Evolutionary conservation across 2,329 filamentous ascomycete genomes (phyloP), one percentile per base, ranked within the genome.

Genomic region (Cercospora berteroae): DNA sequence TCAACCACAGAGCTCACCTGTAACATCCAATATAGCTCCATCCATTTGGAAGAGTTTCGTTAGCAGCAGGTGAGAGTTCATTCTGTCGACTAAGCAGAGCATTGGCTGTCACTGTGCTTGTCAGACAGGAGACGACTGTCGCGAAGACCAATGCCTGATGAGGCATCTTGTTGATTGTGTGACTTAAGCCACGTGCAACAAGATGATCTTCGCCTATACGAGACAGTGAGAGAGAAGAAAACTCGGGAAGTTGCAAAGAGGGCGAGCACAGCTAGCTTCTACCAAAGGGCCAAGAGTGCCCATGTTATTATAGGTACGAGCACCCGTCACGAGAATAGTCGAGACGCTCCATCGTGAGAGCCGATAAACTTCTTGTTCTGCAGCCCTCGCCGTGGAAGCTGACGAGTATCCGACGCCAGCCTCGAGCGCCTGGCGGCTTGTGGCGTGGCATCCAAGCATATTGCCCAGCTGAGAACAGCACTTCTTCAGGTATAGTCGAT

Each of bases 11-110:
- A 12, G 66, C 67, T 48, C 57, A 72, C 71, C 68, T 69, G 59
- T 71, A 74, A 61, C 72, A 74, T 10, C 72, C 72, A 12, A 69
- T 61, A 55, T 73, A 73, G 12, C 68, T 72, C 72, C 72, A 74
- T 52, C 68, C 67, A 4, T 66, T 63, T 10, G 70, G 71, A 8
- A 74, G 63, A 16, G 70, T 67, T 8, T 36, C 20, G 33, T 71
- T 72, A 50, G 57, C 59, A 12, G 70, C 68, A 13, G 69, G 63
- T n/a, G 60, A 23, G 13, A 72, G 60, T 6, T 55, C 29, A 39
- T 42, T 60, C 18, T 67, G 62, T 23, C 68, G 42, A 29, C 31
- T 39, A 6, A 33, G 27, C n/a, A 63, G 44, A 31, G 60, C 13
- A 33, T 29, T 62, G 9, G 13, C 42, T 13, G 42, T n/a, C 18